These are phyloP conservation scores for Tetracladium maxilliforme DNA, from an alignment of 2,329 filamentous ascomycete species.

Conservation along the genomic window DNA sequence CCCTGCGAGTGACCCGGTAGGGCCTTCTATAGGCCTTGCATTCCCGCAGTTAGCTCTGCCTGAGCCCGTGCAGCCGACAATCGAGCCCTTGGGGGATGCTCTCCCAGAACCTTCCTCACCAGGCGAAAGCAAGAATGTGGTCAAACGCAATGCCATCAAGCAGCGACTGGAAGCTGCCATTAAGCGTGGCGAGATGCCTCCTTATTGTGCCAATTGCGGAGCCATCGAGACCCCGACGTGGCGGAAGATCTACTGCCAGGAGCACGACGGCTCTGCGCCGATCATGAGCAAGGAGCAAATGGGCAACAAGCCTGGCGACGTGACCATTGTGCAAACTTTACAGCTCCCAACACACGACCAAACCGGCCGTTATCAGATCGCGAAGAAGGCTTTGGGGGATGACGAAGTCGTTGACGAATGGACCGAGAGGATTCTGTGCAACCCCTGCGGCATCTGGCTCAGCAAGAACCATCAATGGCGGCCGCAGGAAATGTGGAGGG, in stretches of 20 bases:
- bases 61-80: conserved; percentile 39
- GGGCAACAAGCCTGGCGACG: conserved; percentile 55
- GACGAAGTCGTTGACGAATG: conserved; percentile 53
- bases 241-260: conserved; percentile 82
- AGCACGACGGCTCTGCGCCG: conserved; percentile 54
- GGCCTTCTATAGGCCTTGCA: too few relatives aligned
- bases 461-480: conserved; percentile 77
- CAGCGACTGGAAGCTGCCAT: conserved; percentile 49
- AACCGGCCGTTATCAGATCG: too few relatives aligned
- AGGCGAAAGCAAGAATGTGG: too few relatives aligned
- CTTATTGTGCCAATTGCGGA: conserved; percentile 84
- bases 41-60: too few relatives aligned
- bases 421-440: conserved; percentile 68
- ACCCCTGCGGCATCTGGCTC: conserved; percentile 93
- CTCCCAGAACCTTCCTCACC: conserved; percentile 45
- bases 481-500: conserved; percentile 74
- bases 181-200: conserved; percentile 68
- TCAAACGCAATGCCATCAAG: too few relatives aligned
- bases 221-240: conserved; percentile 93
- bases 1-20: too few relatives aligned
- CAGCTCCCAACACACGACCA: too few relatives aligned
- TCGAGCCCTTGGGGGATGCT: too few relatives aligned
- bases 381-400: conserved; percentile 57
- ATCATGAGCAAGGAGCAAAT: too few relatives aligned
- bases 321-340: conserved; percentile 60